These are phyloP conservation scores for Aspergillus pseudotamarii DNA, from an alignment of 2,329 filamentous ascomycete genomes.

Conservation along the genomic window DNA sequence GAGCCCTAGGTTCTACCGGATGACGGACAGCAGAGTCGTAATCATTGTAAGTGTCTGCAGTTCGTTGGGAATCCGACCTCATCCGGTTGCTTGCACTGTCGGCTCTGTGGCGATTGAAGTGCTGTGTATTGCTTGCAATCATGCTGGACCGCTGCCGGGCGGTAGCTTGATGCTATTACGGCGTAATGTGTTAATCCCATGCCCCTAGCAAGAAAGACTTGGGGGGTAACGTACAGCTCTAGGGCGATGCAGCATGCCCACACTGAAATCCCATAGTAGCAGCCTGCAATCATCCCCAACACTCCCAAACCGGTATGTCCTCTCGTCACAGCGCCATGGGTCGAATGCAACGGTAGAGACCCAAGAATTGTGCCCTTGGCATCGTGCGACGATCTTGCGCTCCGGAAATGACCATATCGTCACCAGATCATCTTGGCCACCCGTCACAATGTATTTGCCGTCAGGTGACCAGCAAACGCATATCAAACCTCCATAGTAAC, in stretches of 20 bases:
- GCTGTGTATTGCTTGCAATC: constrained; percentile 28
- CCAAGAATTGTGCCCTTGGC: constrained; percentile 95
- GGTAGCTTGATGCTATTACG: constrained; percentile 35
- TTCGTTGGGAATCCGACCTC: constrained; percentile 71
- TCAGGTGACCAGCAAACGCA: constrained; percentile 98
- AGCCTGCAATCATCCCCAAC: constrained; percentile 92
- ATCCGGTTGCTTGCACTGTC: constrained; percentile 63
- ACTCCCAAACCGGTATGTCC: constrained; percentile 93
- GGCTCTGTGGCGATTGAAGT: constrained; percentile 63
- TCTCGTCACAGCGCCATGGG: constrained; percentile 93
- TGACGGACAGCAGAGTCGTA: constrained; percentile 70
- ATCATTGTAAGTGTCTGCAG: constrained; percentile 44
- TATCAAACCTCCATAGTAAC: constrained; percentile 90
- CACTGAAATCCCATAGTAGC: constrained; percentile 95
- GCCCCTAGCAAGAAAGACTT: background rate
- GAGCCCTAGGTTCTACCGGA: constrained; percentile 79
- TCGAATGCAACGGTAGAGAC: constrained; percentile 93
- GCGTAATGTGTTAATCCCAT: constrained; percentile 13
- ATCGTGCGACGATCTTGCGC: constrained; percentile 81
- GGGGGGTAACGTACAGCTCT: constrained; percentile 67
- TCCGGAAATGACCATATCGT: constrained; percentile 94
- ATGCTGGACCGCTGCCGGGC: constrained; percentile 44
- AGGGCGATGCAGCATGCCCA: constrained; percentile 91
- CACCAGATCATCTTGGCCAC: constrained; percentile 92
- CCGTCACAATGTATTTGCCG: constrained; percentile 91